A percentile compares a stretch with the other conserved stretches of the same genome.
Evolutionary conservation across 495 filamentous ascomycete genomes (phyloP).

Genomic region (Pseudevernia furfuracea): DNA sequence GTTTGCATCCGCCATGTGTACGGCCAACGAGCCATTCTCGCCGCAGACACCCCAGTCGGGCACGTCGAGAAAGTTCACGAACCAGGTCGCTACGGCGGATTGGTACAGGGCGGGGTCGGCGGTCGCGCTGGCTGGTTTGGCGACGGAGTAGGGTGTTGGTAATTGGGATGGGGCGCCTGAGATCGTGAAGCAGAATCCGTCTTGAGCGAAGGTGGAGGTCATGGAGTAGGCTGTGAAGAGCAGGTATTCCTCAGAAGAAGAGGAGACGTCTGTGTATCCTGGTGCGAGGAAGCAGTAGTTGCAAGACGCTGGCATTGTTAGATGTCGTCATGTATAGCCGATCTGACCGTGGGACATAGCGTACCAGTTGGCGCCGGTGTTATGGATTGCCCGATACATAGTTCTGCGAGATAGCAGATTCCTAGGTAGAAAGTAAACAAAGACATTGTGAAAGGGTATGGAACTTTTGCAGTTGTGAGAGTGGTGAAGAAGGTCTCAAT

Average conservation of each 20-base stretch:
- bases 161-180: background rate
- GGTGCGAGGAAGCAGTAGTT: background rate
- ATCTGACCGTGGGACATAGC: background rate
- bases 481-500: background rate
- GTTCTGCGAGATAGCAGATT: background rate
- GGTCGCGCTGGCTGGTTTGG: background rate
- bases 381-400: background rate
- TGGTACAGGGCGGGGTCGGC: background rate
- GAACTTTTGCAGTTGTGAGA: background rate
- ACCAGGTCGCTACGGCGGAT: background rate
- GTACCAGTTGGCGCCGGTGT: slow-evolving; percentile 1
- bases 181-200: background rate
- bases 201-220: slow-evolving; percentile 1
- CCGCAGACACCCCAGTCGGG: background rate
- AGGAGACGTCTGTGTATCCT: background rate
- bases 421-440: background rate
- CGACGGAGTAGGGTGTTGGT: background rate
- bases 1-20: background rate
- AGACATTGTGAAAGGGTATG: background rate
- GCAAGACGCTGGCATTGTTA: background rate
- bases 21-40: background rate
- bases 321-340: background rate
- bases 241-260: background rate
- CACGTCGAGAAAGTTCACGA: background rate
- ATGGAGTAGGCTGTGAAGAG: background rate